Evolutionary conservation across 352 stramenopile genomes (phyloP).

Genomic region (Pythium sukuiense): DNA sequence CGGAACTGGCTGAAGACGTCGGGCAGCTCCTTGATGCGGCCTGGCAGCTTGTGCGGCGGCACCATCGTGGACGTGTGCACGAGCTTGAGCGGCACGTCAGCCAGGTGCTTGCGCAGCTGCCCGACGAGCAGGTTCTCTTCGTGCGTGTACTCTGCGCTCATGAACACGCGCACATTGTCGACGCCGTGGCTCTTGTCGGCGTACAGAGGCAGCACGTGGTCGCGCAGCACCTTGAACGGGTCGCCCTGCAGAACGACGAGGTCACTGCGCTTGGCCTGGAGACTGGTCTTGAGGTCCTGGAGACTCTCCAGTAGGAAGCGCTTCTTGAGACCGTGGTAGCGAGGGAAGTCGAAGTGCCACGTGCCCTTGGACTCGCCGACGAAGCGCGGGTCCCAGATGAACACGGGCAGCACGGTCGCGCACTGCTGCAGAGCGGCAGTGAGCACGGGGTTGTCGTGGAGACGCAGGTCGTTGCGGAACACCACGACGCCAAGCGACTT

Average conservation of each 20-base stretch:
- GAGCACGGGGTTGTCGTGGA: constrained; percentile 25
- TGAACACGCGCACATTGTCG: constrained; percentile 15
- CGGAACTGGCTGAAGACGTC: constrained; percentile 22
- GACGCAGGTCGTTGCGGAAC: constrained; percentile 23
- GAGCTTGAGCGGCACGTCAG: constrained; percentile 12
- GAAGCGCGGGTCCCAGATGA: constrained; percentile 24
- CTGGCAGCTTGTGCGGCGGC: constrained; percentile 18
- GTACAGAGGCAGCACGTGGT: constrained; percentile 15
- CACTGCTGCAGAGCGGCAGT: constrained; percentile 14
- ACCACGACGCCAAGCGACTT: constrained; percentile 24
- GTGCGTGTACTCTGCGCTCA: constrained; percentile 24
- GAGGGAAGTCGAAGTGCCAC: constrained; percentile 21
- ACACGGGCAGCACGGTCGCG: constrained; percentile 18
- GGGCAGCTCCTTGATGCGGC: constrained; percentile 16
- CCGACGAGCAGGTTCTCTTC: constrained; percentile 22
- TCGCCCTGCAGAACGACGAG: constrained; percentile 15
- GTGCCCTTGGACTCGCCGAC: constrained; percentile 8
- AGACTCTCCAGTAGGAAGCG: constrained; percentile 25
- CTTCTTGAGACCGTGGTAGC: constrained; percentile 19
- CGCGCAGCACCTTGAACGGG: constrained; percentile 12
- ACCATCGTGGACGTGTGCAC: constrained; percentile 24
- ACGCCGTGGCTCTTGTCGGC: neutral
- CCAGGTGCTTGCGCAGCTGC: constrained; percentile 5
- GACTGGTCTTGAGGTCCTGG: constrained; percentile 11
- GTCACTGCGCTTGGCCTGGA: constrained; percentile 17